phyloP scores from a whole-genome alignment of 345 rosid species.

The Eutrema heterophyllum region DNA sequence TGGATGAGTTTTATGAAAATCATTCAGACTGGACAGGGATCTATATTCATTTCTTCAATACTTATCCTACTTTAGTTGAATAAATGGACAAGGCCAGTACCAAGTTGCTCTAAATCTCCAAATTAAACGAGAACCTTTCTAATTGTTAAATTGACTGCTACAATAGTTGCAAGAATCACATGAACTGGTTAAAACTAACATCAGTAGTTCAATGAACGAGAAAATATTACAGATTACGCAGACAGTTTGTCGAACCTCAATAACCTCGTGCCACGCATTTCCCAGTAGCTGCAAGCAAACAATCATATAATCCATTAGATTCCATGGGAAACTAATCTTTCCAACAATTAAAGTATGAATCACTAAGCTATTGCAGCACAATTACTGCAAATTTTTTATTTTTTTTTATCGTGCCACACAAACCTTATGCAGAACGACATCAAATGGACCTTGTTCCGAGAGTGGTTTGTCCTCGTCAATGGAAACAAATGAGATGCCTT shows the following conservation, averaged over 20 bases:
- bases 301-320: conserved; percentile 34
- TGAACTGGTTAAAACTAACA: neutral
- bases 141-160: neutral
- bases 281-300: conserved; percentile 53
- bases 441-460: conserved; percentile 89
- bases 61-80: neutral
- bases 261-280: conserved; percentile 61
- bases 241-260: conserved; percentile 52
- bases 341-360: neutral
- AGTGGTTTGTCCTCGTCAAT: conserved; percentile 59
- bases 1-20: neutral
- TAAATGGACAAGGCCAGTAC: neutral
- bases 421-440: conserved; percentile 87
- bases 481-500: conserved; percentile 69
- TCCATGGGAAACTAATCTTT: neutral
- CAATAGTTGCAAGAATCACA: neutral
- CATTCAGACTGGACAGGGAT: neutral
- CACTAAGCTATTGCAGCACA: too few species aligned
- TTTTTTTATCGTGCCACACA: neutral
- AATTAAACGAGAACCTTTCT: neutral
- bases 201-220: neutral
- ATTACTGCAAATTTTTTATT: neutral
- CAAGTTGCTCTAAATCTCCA: neutral
- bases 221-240: neutral
- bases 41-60: too few species aligned